Base-by-base conservation (phyloP, 2,329 filamentous ascomycete species). In the Neonectria faginata region DNA sequence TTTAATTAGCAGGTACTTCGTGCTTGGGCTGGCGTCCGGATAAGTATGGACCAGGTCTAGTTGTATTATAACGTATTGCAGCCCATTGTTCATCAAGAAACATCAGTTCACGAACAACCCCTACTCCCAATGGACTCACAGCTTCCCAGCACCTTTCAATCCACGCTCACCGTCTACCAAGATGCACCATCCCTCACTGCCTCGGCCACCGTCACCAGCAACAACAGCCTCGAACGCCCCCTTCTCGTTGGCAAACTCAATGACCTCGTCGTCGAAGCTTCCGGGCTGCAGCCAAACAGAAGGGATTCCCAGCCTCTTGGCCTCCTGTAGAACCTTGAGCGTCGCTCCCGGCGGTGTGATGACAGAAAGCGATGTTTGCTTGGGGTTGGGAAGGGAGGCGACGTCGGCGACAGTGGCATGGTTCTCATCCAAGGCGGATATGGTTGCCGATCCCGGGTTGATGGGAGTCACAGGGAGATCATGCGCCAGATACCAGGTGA, bases 211-310 rank as follows among this genome's bases (percentile, higher is more conserved):
- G 41, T 90, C 83, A 7, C 85, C 89, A 66, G 84, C 88, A 45
- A 92, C 90, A 39, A 93, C 91, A 41, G 89, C 88, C 69, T 89
- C 82, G 73, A 96, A 97, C 18, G 80, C 80, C 6, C 79, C 81
- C 68, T 91, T 82, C 65, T 75, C 78, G 22, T 85, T 82, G 3
- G 92, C 93, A 78, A 87, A 94, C 44, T 85, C 81, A 67, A 97
- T 76, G 22, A 93, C 91, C 62, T 89, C 88, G 56, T 92, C 88
- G 76, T 97, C 89, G 76, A 92, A 98, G 16, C 89, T 94, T 1
- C 95, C 96, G 0, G 96, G 96, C 81, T 98, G 96, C 69, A 98
- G 81, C 92, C 93, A 97, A 5, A 97, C 89, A 27, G 92, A 86
- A 18, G 88, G 85, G 48, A 97, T 82, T 3, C 94, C 90, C 11